These are phyloP conservation scores for Mycena venus DNA, from an alignment of 768 basidiomycete genomes.

Conservation along the genomic window DNA sequence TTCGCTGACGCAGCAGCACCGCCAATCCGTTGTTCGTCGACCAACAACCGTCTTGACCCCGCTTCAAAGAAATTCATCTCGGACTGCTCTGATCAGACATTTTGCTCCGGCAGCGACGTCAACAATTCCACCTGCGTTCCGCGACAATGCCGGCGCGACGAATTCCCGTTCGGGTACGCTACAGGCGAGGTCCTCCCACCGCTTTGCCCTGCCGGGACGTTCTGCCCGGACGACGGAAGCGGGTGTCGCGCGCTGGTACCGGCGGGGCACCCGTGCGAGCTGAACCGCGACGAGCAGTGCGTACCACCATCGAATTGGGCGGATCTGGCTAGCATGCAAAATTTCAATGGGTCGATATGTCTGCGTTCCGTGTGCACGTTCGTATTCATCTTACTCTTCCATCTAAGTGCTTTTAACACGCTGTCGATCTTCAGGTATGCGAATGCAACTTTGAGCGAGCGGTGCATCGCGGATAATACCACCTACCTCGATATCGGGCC, in stretches of 20 bases:
- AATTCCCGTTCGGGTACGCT: constrained; percentile 68
- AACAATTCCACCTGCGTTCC: constrained; percentile 57
- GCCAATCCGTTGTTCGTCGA: constrained; percentile 49
- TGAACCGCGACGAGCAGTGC: constrained; percentile 75
- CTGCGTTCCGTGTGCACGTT: constrained; percentile 72
- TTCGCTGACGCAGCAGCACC: neutral
- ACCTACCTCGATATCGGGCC: constrained; percentile 63
- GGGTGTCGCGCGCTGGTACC: constrained; percentile 59
- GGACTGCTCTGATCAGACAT: constrained; percentile 71
- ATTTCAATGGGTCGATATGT: constrained; percentile 71
- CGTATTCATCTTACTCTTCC: constrained; percentile 30
- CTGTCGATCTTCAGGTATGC: constrained; percentile 72
- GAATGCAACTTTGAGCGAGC: constrained; percentile 63
- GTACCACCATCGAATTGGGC: constrained; percentile 54
- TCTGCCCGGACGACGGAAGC: constrained; percentile 78
- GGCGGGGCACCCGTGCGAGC: constrained; percentile 65
- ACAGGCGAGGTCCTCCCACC: constrained; percentile 59
- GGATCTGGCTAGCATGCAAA: constrained; percentile 53
- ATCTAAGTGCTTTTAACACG: too few relatives aligned
- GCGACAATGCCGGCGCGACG: constrained; percentile 70
- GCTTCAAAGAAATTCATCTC: constrained; percentile 69
- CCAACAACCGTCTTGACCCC: constrained; percentile 66
- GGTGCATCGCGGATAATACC: constrained; percentile 67
- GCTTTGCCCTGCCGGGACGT: constrained; percentile 64
- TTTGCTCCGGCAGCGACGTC: constrained; percentile 61